A percentile compares a stretch with the other conserved stretches of the same genome.
These are phyloP conservation scores for Hymenoscyphus fructigenus DNA, from an alignment of 2,329 filamentous ascomycete genomes.

Conservation along the genomic window DNA sequence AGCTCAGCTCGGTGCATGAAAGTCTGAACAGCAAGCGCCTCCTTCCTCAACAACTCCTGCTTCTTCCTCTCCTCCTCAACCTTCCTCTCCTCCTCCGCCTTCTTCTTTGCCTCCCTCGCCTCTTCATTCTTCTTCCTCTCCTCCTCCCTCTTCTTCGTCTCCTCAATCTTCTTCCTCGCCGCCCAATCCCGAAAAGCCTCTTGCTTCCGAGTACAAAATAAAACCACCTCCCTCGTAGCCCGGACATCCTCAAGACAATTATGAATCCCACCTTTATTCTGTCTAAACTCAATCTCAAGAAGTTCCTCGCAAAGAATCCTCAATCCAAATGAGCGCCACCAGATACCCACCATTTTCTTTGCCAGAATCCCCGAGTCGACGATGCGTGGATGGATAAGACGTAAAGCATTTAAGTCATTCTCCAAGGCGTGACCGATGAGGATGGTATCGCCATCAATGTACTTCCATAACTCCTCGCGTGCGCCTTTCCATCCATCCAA, in stretches of 20 bases:
- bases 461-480: conserved; percentile 42
- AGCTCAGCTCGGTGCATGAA: not conserved
- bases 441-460: conserved; percentile 45
- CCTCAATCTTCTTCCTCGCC: conserved; percentile 22
- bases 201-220: conserved; percentile 46
- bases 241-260: conserved; percentile 50
- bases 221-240: conserved; percentile 48
- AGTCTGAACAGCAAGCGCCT: not conserved
- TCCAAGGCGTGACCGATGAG: conserved; percentile 49
- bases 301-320: conserved; percentile 39
- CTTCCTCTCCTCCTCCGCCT: not conserved
- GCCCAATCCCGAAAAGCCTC: conserved; percentile 40
- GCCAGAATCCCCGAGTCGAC: conserved; percentile 47
- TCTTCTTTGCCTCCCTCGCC: not conserved
- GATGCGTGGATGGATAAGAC: conserved; percentile 43
- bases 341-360: conserved; percentile 35
- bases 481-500: conserved; percentile 45
- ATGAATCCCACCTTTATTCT: conserved; percentile 40
- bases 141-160: conserved; percentile 19
- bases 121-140: conserved; percentile 9
- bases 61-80: not conserved
- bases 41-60: not conserved
- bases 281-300: conserved; percentile 40
- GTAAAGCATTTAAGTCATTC: conserved; percentile 45
- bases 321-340: conserved; percentile 38